These are phyloP conservation scores for Leucocoprinus birnbaumii DNA, from an alignment of 768 basidiomycete species.

Conservation along the genomic window DNA sequence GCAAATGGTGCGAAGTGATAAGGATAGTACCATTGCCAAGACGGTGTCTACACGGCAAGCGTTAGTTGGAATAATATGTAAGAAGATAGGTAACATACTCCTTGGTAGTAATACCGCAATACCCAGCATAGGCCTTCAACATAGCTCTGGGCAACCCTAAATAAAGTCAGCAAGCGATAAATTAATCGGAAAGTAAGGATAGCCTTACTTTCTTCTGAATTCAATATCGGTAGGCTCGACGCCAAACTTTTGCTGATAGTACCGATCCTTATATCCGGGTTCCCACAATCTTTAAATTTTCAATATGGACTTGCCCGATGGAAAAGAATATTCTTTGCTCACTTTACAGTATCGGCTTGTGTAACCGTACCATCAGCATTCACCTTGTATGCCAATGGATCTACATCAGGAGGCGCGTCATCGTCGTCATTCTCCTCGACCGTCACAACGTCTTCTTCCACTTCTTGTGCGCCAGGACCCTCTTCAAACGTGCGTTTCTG, in stretches of 20 bases:
- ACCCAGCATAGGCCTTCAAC: conserved; percentile 97
- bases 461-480: conserved; percentile 35
- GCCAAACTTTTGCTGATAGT: conserved; percentile 92
- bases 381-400: conserved; percentile 63
- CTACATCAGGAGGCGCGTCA: conserved; percentile 28
- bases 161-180: conserved; percentile 6
- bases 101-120: conserved; percentile 96
- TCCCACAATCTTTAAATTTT: conserved; percentile 76
- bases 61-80: conserved; percentile 13
- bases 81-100: conserved; percentile 48
- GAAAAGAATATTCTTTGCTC: conserved; percentile 25
- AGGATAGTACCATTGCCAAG: conserved; percentile 99
- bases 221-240: conserved; percentile 65
- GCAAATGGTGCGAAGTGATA: conserved; percentile 99
- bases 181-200: background rate
- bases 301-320: conserved; percentile 3
- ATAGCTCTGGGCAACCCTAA: conserved; percentile 78
- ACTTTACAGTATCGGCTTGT: conserved; percentile 93
- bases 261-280: conserved; percentile 92
- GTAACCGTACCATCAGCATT: conserved; percentile 92
- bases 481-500: conserved; percentile 50
- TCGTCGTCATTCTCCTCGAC: conserved; percentile 55
- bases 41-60: conserved; percentile 58
- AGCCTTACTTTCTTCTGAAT: conserved; percentile 67
- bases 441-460: conserved; percentile 44